Evolutionary conservation across 768 basidiomycete genomes (phyloP).

Genomic region (Boletus speciosus): DNA sequence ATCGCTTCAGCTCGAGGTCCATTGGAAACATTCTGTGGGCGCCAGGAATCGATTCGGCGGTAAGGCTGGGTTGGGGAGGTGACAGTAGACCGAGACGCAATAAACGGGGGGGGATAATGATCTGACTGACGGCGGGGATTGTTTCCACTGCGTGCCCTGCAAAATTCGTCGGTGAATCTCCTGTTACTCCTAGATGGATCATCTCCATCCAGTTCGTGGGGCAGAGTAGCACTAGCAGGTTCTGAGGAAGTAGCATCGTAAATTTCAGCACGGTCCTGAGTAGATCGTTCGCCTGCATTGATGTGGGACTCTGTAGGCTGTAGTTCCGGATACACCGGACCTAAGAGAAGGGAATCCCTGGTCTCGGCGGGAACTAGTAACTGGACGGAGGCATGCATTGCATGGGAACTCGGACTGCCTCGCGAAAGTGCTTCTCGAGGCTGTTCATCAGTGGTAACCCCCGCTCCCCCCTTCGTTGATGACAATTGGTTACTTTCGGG

Average conservation of each 20-base stretch:
- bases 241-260: slow-evolving; percentile 5
- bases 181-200: slow-evolving; percentile 10
- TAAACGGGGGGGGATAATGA: slow-evolving; percentile 10
- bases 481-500: background rate
- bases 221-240: background rate
- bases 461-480: background rate
- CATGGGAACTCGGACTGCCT: slow-evolving; percentile 4
- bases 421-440: background rate
- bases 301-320: background rate
- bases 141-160: slow-evolving; percentile 1
- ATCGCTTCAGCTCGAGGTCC: slow-evolving; percentile 18
- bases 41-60: slow-evolving; percentile 4
- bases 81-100: background rate
- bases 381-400: slow-evolving; percentile 8
- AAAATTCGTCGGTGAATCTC: slow-evolving; percentile 10
- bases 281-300: background rate
- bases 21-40: slow-evolving; percentile 1
- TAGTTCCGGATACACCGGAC: slow-evolving; percentile 8
- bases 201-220: slow-evolving; percentile 5
- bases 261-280: slow-evolving; percentile 1
- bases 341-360: slow-evolving; percentile 7
- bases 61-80: slow-evolving; percentile 5
- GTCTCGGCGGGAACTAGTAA: slow-evolving; percentile 2
- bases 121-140: slow-evolving; percentile 2
- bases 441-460: background rate